These are phyloP conservation scores for Ganoderma lingzhi DNA, from an alignment of 1,284 basidiomycete species.

Conservation along the genomic window DNA sequence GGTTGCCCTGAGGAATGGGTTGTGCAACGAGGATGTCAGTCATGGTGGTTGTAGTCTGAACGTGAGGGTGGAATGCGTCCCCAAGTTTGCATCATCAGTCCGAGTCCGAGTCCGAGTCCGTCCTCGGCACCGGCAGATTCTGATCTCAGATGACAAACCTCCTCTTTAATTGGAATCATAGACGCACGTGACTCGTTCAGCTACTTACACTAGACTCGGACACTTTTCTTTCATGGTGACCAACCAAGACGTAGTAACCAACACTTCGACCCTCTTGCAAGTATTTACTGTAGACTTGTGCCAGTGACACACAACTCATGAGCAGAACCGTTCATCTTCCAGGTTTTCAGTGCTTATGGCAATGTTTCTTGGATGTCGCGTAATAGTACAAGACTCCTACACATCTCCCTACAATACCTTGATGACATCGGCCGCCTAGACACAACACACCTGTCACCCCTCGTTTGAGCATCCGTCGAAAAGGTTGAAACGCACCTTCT, in stretches of 20 bases:
- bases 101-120: neutral
- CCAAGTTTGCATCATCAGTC: neutral
- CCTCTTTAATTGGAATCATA: slow-evolving; percentile 29
- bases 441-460: neutral
- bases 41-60: slow-evolving; percentile 17
- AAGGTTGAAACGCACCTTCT: slow-evolving; percentile 13
- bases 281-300: too few species aligned
- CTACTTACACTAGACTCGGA: too few species aligned
- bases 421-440: slow-evolving; percentile 21
- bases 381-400: neutral
- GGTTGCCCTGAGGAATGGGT: slow-evolving; percentile 26
- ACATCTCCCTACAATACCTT: neutral
- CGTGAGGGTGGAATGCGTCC: neutral
- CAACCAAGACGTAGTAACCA: too few species aligned
- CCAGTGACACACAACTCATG: too few species aligned
- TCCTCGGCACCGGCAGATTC: slow-evolving; percentile 1
- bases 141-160: neutral
- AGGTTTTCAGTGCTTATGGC: neutral
- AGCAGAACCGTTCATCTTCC: neutral
- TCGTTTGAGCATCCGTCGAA: neutral
- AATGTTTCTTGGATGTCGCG: neutral
- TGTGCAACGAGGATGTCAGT: slow-evolving; percentile 25
- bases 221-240: too few species aligned
- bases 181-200: neutral
- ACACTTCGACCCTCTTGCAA: too few species aligned